These are phyloP conservation scores for Botrytis paeoniae DNA, from an alignment of 2,329 filamentous ascomycete genomes.

Conservation along the genomic window DNA sequence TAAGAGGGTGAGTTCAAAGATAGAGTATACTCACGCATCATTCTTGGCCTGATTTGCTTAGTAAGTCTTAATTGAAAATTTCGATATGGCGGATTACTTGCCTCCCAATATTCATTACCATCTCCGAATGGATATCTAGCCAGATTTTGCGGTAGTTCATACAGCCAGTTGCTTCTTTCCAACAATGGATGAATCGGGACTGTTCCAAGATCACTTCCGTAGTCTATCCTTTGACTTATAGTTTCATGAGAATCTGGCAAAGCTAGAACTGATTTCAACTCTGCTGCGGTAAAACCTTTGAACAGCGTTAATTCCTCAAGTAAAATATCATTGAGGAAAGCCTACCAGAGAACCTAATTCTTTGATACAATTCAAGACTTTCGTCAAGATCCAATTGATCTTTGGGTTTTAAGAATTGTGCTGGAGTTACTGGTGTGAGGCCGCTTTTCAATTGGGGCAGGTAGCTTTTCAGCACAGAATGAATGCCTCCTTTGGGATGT, in stretches of 20 bases:
- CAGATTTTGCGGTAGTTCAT: not conserved
- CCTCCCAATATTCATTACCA: conserved; percentile 14
- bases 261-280: conserved; percentile 1
- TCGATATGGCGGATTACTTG: not conserved
- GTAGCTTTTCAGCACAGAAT: not conserved
- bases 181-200: not conserved
- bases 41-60: not conserved
- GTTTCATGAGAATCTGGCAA: conserved; percentile 2
- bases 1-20: not conserved
- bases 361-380: not conserved
- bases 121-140: not conserved
- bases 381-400: not conserved
- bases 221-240: not conserved
- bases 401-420: not conserved
- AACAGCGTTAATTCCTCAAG: not conserved
- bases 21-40: not conserved
- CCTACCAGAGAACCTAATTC: conserved; percentile 7
- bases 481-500: not conserved
- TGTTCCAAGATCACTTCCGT: not conserved
- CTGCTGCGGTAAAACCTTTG: conserved; percentile 7
- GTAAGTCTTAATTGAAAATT: not conserved
- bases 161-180: not conserved
- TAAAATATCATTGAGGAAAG: not conserved
- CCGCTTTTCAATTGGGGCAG: conserved; percentile 5
- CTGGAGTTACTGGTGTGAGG: not conserved